Percentiles rank a stretch among this genome's conserved stretches.
Evolutionary conservation across 768 basidiomycete genomes (phyloP).

Genomic region (Podaxis sp.): DNA sequence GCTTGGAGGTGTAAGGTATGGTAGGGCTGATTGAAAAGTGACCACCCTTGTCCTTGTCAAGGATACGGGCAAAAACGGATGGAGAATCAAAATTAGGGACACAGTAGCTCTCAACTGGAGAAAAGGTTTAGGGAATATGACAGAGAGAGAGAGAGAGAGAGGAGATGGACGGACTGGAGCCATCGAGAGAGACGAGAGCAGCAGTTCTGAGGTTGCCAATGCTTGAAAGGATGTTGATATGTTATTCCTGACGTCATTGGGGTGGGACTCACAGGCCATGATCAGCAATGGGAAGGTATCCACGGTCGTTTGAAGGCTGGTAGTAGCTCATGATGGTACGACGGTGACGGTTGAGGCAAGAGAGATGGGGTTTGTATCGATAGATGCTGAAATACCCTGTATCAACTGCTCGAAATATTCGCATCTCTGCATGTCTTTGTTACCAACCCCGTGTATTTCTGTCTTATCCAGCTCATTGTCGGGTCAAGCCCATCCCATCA

Average conservation of each 20-base stretch:
- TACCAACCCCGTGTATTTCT: not conserved
- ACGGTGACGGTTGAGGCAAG: constrained; percentile 13
- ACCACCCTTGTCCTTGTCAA: constrained; percentile 88
- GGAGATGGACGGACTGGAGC: constrained; percentile 53
- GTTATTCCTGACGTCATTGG: constrained; percentile 2
- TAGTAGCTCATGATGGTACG: constrained; percentile 48
- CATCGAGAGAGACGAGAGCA: constrained; percentile 78
- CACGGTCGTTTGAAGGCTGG: constrained; percentile 49
- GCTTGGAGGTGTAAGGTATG: constrained; percentile 66
- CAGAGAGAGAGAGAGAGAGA: not conserved
- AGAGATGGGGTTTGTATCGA: not conserved
- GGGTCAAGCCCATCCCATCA: not conserved
- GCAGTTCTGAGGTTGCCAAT: constrained; percentile 85
- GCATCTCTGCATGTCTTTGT: constrained; percentile 3
- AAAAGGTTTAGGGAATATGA: not conserved
- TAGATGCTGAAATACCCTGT: constrained; percentile 3
- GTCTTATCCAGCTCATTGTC: not conserved
- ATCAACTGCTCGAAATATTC: constrained; percentile 8
- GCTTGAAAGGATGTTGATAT: constrained; percentile 29
- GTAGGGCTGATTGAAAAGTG: constrained; percentile 88
- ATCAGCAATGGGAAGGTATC: constrained; percentile 73
- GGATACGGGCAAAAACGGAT: constrained; percentile 83
- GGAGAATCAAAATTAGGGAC: constrained; percentile 93
- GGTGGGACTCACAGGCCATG: constrained; percentile 63
- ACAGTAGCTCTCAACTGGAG: constrained; percentile 84